Conservation (phyloP, 495 filamentous ascomycete species). For the Beverwykella pulmonaria region DNA sequence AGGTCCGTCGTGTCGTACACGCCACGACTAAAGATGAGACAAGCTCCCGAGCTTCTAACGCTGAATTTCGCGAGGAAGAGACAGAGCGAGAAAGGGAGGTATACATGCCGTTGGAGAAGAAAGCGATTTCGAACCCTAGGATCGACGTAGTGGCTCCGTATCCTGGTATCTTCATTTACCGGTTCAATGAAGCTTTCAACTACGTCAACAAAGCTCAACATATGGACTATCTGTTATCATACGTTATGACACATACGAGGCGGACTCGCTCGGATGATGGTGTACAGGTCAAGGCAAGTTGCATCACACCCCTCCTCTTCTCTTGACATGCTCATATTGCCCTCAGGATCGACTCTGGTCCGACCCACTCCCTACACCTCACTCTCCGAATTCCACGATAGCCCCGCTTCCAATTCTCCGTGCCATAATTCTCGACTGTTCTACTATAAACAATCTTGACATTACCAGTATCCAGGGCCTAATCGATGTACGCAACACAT, state of each 20-base stretch:
- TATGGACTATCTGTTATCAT: slow-evolving; percentile 16
- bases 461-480: slow-evolving; percentile 14
- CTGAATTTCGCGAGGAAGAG: not conserved
- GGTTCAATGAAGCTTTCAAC: slow-evolving; percentile 22
- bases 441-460: slow-evolving; percentile 10
- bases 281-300: not conserved
- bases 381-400: not conserved
- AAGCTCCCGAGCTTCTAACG: not conserved
- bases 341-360: slow-evolving; percentile 16
- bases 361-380: not conserved
- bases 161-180: slow-evolving; percentile 23
- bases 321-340: not conserved
- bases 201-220: slow-evolving; percentile 23
- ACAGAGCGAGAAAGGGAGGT: not conserved
- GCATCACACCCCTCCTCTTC: not conserved
- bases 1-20: not conserved
- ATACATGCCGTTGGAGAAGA: slow-evolving; percentile 4
- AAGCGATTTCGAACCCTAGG: not conserved
- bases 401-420: slow-evolving; percentile 7
- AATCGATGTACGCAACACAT: slow-evolving; percentile 12
- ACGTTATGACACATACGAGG: slow-evolving; percentile 12
- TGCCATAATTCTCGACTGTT: slow-evolving; percentile 17
- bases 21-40: not conserved
- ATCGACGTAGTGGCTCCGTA: slow-evolving; percentile 3
- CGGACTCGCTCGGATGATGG: slow-evolving; percentile 15